These are phyloP conservation scores for Smallanthus sonchifolius DNA, from an alignment of 129 eudicot species.

Conservation along the genomic window DNA sequence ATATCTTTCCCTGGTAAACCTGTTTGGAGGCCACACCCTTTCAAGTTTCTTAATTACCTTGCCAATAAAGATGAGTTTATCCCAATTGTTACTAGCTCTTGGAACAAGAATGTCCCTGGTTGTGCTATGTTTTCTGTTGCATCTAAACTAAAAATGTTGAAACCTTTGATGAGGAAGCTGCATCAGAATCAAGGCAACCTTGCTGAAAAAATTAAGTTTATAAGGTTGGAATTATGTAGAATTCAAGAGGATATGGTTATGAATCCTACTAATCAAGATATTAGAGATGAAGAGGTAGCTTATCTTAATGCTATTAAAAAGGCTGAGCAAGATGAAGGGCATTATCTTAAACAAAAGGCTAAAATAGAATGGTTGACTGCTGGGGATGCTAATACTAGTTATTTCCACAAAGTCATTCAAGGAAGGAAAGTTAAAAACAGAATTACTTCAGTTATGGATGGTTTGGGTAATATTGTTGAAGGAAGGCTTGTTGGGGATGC, in stretches of 20 bases:
- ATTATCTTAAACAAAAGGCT: not conserved
- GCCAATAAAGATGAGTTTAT: not conserved
- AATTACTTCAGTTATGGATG: not conserved
- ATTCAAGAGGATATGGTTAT: not conserved
- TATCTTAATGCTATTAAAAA: not conserved
- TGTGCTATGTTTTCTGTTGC: not conserved
- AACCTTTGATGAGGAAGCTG: not conserved
- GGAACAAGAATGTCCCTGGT: accelerated
- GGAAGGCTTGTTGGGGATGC: not conserved
- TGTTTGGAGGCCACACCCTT: not conserved
- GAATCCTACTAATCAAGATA: not conserved
- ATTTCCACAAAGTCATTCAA: not conserved
- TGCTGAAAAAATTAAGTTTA: accelerated
- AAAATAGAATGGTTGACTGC: not conserved
- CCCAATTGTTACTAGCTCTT: accelerated
- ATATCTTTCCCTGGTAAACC: accelerated
- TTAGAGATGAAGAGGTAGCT: not conserved
- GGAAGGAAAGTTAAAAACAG: not conserved
- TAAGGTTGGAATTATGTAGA: accelerated
- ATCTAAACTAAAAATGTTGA: not conserved
- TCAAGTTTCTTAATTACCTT: not conserved
- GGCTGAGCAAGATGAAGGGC: not conserved
- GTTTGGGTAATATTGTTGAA: not conserved
- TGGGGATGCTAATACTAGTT: not conserved
- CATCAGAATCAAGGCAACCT: not conserved